Evolutionary conservation across 140 eudicot genomes (phyloP), one percentile per base, ranked within the genome.

Genomic region (Senecio squalidus): DNA sequence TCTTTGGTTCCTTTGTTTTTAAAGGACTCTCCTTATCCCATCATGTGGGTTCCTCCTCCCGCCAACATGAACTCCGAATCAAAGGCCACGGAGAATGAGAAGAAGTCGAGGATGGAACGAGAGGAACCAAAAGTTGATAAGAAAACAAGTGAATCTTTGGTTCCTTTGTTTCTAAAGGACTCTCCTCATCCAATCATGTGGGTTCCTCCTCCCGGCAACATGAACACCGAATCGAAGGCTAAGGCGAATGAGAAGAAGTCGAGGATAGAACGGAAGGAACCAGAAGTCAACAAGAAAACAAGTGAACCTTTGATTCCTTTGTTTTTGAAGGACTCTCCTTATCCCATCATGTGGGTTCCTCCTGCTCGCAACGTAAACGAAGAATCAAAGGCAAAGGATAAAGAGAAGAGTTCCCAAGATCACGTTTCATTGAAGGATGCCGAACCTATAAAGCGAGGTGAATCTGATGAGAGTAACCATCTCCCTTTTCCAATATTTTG

Each of bases 281-380:
- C 76, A 5, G 75, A 79, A 10, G 16, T 9, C 17, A 82, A 44
- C 15, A 50, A 43, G 52, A 67, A 71, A 25, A 51, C 34, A 3
- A 55, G 33, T 9, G 71, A 56, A 0, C 57, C 83, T 3, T 14
- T 56, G 68, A 68, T 61, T 66, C 81, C 90, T 48, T 44, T 56
- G 16, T 29, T 73, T 33, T 13, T 60, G 20, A 84, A 76, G 28
- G 66, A 77, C 46, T 23, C 13, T 8, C 74, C 82, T 0, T 74
- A 79, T 70, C 95, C 95, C 1, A 6, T 84, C 63, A 28, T 77
- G 69, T 81, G 85, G 85, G 49, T 84, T 47, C 96, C 94, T 4
- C 70, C 74, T n/a, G n/a, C n/a, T 26, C 72, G 58, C n/a, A 67
- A 56, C 25, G 68, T 48, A 55, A 33, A 54, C 9, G n/a, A 26